Conservation (phyloP, 768 basidiomycete species). For the Lactarius quietus region DNA sequence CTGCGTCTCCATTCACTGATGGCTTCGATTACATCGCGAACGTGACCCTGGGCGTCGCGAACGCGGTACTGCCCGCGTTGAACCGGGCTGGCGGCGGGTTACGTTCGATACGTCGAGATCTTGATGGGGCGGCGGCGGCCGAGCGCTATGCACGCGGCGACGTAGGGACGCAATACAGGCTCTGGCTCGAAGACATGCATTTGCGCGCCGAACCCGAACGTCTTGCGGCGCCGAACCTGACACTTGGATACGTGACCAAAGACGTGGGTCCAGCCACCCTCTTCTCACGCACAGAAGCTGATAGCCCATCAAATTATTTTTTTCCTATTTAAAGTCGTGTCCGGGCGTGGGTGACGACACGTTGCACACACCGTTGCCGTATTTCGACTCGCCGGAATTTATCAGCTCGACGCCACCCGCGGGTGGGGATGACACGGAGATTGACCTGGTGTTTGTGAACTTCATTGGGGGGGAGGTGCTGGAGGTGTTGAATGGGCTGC, state of each 20-base stretch:
- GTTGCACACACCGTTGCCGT: constrained; percentile 56
- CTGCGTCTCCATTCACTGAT: constrained; percentile 66
- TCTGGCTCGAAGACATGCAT: no score
- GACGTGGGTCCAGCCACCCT: constrained; percentile 44
- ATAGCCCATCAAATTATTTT: no score
- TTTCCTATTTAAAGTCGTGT: constrained; percentile 46
- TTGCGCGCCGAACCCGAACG: constrained; percentile 35
- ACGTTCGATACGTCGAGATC: constrained; percentile 35
- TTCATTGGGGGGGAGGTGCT: constrained; percentile 59
- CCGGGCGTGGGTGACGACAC: constrained; percentile 76
- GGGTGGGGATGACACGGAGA: constrained; percentile 44
- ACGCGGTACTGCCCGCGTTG: constrained; percentile 48
- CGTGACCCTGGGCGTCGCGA: constrained; percentile 49
- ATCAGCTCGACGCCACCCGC: constrained; percentile 53
- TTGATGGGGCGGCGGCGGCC: constrained; percentile 34
- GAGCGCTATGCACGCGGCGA: constrained; percentile 47
- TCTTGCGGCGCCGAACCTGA: constrained; percentile 47
- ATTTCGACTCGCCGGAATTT: constrained; percentile 52
- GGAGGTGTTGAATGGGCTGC: constrained; percentile 51
- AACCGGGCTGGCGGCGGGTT: constrained; percentile 49
- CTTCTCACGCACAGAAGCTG: not conserved
- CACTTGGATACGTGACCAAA: constrained; percentile 70
- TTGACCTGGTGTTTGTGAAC: constrained; percentile 75
- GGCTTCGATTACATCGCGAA: constrained; percentile 58
- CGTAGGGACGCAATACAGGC: constrained; percentile 43